Evolutionary conservation across 176 grass and related monocot genomes (phyloP).

Genomic region (Musa beccarii): DNA sequence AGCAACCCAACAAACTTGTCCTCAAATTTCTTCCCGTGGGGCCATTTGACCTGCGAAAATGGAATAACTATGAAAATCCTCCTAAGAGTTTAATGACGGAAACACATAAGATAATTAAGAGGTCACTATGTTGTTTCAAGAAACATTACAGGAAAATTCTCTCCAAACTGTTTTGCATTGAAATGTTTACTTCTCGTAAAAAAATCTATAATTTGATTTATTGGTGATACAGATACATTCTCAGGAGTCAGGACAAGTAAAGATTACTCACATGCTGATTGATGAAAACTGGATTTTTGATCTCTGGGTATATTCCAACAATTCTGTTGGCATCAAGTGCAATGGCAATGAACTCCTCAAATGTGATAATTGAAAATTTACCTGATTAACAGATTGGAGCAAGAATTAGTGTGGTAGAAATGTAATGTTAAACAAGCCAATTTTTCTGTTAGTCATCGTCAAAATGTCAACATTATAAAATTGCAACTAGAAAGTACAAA

Average conservation of each 20-base stretch:
- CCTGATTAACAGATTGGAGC: slow-evolving; percentile 29
- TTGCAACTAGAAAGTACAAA: not conserved
- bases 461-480: not conserved
- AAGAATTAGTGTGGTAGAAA: not conserved
- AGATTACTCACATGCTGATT: slow-evolving; percentile 71
- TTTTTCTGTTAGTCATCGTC: too few species aligned
- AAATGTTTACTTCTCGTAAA: too few species aligned
- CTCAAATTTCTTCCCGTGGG: slow-evolving; percentile 73
- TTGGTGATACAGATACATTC: not conserved
- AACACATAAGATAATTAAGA: too few species aligned
- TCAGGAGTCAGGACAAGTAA: not conserved
- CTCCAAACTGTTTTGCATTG: too few species aligned
- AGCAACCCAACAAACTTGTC: slow-evolving; percentile 86
- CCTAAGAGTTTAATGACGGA: not conserved
- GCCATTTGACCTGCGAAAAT: slow-evolving; percentile 69
- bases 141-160: too few species aligned
- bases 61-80: not conserved
- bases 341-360: slow-evolving; percentile 90
- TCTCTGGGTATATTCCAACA: slow-evolving; percentile 92
- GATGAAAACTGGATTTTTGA: slow-evolving; percentile 92
- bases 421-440: not conserved
- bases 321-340: slow-evolving; percentile 73
- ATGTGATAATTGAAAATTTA: slow-evolving; percentile 76
- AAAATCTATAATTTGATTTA: not conserved
- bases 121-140: too few species aligned